Conservation (phyloP, 2,329 filamentous ascomycete species). For the Blastomyces parvus region DNA sequence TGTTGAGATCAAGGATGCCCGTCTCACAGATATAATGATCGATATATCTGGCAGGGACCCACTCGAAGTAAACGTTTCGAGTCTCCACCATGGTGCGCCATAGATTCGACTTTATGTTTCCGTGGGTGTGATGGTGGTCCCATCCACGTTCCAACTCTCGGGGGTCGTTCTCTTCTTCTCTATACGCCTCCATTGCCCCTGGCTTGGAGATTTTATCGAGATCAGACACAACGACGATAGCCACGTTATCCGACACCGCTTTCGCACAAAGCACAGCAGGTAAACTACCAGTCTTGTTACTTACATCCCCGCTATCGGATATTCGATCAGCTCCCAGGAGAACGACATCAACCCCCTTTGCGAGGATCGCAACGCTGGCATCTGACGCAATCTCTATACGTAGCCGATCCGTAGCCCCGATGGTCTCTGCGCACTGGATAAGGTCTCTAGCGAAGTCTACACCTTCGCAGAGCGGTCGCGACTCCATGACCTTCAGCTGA, state of each 20-base stretch:
- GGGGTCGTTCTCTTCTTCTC: slow-evolving; percentile 44
- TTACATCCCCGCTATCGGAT: slow-evolving; percentile 47
- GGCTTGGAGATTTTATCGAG: slow-evolving; percentile 52
- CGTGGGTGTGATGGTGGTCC: not conserved
- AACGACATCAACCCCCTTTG: slow-evolving; percentile 46
- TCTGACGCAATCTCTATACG: slow-evolving; percentile 49
- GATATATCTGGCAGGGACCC: slow-evolving; percentile 41
- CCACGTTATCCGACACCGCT: slow-evolving; percentile 40
- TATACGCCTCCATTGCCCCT: slow-evolving; percentile 36
- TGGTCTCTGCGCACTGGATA: slow-evolving; percentile 21
- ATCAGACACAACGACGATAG: slow-evolving; percentile 48
- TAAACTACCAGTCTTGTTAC: slow-evolving; percentile 58
- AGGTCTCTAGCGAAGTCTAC: slow-evolving; percentile 45
- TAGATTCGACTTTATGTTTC: not conserved
- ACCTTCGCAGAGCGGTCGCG: slow-evolving; percentile 57
- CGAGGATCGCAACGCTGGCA: slow-evolving; percentile 48
- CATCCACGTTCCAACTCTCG: slow-evolving; percentile 37
- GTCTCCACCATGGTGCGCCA: slow-evolving; percentile 21
- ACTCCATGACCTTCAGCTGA: slow-evolving; percentile 54
- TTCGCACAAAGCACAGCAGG: slow-evolving; percentile 49
- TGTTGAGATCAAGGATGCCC: slow-evolving; percentile 26
- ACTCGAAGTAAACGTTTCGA: slow-evolving; percentile 46
- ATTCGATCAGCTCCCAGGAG: slow-evolving; percentile 58
- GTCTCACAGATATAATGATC: slow-evolving; percentile 45
- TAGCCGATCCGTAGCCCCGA: slow-evolving; percentile 21